Base-by-base conservation (phyloP, 768 basidiomycete genomes). In the Russula abietina region DNA sequence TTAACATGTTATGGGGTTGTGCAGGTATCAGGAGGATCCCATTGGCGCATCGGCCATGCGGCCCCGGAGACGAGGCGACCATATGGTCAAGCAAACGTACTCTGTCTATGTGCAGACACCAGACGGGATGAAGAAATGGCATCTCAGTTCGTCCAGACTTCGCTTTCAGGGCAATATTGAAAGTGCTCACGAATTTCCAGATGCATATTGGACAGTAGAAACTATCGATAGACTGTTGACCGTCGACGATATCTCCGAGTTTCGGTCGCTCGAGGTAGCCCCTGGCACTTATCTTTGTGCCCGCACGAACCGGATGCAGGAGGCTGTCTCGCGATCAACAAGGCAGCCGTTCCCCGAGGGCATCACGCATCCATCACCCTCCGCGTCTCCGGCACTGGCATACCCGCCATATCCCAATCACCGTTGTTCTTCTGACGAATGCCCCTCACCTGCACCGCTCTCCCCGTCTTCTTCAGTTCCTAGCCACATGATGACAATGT, bases 121-220 rank as follows among this genome's bases (percentile, higher is more conserved):
- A 11, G 62, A 55, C 16, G 71, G 71, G 48, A 49, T 67, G 26
- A 68, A 71, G 41, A 77, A 77, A 45, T 77, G 76, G 76, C 76
- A 77, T 52, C 67, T 77, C 19, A 77, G 76, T 77, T 59, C 45
- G 74, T 68, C 17, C 26, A 32, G n/a, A n/a, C n/a, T n/a, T 45
- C 26, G 5, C 9, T 4, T 48, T 4, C 22, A 24, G 9, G 36
- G 38, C 19, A 26, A 30, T 19, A 22, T 32, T 43, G 51, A 49
- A 63, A 46, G 36, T 36, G 16, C 50, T 50, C 58, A 53, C n/a
- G 19, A 39, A 38, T n/a, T n/a, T 55, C 11, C 67, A 91, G 89
- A 89, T 68, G 89, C 89, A 10, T 91, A 91, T 74, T 90, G 85
- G 69, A 88, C 85, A 0, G 79, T 83, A 46, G 83, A 86, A 33